Evolutionary conservation across 768 basidiomycete species (phyloP).

Genomic region (Suillus decipiens): DNA sequence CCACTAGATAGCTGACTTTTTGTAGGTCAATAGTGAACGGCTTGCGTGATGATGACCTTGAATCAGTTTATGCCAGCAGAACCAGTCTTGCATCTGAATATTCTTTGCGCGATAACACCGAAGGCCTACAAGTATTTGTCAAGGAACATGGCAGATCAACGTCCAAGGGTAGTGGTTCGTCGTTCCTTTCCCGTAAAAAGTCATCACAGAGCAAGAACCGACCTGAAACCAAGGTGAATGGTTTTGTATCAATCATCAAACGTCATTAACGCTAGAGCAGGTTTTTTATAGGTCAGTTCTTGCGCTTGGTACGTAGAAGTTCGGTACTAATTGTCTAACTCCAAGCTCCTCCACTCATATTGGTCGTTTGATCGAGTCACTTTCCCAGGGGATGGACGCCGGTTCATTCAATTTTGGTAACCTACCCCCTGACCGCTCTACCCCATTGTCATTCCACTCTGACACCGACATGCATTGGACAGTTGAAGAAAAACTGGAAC

Average conservation of each 20-base stretch:
- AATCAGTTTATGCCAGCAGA: slow-evolving; percentile 66
- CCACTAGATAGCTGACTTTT: slow-evolving; percentile 4
- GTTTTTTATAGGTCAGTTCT: slow-evolving; percentile 28
- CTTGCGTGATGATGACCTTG: slow-evolving; percentile 74
- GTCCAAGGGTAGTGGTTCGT: slow-evolving; percentile 64
- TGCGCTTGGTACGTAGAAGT: slow-evolving; percentile 11
- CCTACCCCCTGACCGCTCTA: slow-evolving; percentile 49
- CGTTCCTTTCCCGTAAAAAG: slow-evolving; percentile 65
- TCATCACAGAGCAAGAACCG: slow-evolving; percentile 52
- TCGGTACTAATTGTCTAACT: slow-evolving; percentile 64
- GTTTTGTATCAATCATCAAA: slow-evolving; percentile 17
- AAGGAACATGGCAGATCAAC: slow-evolving; percentile 71
- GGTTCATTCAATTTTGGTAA: slow-evolving; percentile 81
- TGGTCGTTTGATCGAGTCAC: slow-evolving; percentile 78
- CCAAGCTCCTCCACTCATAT: slow-evolving; percentile 70
- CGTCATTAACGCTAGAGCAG: slow-evolving; percentile 14
- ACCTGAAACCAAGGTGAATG: slow-evolving; percentile 81
- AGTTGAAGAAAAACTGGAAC: slow-evolving; percentile 75
- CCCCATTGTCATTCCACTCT: slow-evolving; percentile 62
- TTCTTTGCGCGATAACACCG: slow-evolving; percentile 48
- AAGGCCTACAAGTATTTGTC: slow-evolving; percentile 68
- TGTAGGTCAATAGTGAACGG: slow-evolving; percentile 79
- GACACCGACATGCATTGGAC: slow-evolving; percentile 66
- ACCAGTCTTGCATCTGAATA: slow-evolving; percentile 77
- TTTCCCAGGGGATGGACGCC: slow-evolving; percentile 80